phyloP scores from a whole-genome alignment of 257 asterid species.

The Penstemon newberryi region DNA sequence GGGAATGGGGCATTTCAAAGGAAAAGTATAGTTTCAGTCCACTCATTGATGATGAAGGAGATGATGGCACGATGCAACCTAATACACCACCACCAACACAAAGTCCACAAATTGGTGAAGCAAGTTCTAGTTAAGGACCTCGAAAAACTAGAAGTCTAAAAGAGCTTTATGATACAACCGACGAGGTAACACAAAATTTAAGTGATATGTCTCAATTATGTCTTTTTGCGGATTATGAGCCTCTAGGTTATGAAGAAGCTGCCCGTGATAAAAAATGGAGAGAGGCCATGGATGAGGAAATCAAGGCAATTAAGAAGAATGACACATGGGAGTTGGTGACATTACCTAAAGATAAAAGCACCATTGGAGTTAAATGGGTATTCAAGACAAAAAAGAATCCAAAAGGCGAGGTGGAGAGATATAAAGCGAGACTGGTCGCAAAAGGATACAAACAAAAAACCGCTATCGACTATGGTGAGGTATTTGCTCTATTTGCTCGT shows the following conservation, averaged over 20 bases:
- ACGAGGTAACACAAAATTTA: neutral
- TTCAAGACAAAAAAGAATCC: neutral
- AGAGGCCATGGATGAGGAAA: neutral
- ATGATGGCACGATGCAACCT: neutral
- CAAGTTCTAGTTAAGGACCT: neutral
- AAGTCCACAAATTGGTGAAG: neutral
- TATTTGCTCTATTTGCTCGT: too few species aligned
- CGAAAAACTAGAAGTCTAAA: neutral
- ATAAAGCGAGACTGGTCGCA: too few species aligned
- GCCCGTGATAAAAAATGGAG: neutral
- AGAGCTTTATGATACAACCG: neutral
- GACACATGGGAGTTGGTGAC: neutral
- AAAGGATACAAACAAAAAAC: too few species aligned
- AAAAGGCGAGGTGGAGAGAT: too few species aligned
- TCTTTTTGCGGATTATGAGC: neutral
- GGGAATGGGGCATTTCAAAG: too few species aligned
- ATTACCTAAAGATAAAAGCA: neutral
- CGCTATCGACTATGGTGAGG: too few species aligned
- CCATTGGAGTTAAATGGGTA: slow-evolving; percentile 4
- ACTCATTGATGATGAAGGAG: neutral
- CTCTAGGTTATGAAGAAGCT: neutral
- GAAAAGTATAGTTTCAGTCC: neutral
- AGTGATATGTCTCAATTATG: neutral
- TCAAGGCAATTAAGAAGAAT: neutral
- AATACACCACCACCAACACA: neutral